A percentile compares a stretch with the other conserved stretches of the same genome.
Conservation (phyloP, 768 basidiomycete species). For the Dioszegia crocea region DNA sequence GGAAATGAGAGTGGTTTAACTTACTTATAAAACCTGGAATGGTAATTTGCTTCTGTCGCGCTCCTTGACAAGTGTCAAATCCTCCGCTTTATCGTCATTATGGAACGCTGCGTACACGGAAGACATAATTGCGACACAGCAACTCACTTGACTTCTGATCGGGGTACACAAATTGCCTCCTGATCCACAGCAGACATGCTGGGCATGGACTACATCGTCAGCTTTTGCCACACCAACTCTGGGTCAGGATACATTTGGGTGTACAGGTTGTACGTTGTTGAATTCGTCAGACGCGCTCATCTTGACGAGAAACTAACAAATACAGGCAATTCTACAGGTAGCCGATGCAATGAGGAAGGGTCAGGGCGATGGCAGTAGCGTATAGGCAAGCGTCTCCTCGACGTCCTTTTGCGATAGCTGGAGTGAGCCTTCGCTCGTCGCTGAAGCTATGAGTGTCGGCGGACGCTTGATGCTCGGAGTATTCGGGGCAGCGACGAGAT, state of each 20-base stretch:
- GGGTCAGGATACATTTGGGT: constrained; percentile 36
- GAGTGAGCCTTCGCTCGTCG: no score
- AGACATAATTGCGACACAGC: no score
- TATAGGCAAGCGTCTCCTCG: no score
- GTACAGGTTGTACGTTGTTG: constrained; percentile 34
- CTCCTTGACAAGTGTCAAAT: constrained; percentile 21
- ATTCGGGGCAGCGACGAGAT: no score
- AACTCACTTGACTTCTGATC: constrained; percentile 43
- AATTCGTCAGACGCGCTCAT: constrained; percentile 10
- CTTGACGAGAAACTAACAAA: no score
- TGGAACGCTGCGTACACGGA: not conserved
- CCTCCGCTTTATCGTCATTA: constrained; percentile 14
- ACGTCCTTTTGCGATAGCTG: no score
- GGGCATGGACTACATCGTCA: constrained; percentile 34
- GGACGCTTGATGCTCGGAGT: no score
- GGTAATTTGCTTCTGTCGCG: constrained; percentile 44
- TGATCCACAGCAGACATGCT: constrained; percentile 39
- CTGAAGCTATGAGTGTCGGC: no score
- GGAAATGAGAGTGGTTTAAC: constrained; percentile 10
- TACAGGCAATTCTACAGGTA: no score
- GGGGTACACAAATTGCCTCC: constrained; percentile 31
- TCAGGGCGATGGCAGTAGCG: no score
- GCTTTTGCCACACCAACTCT: no score
- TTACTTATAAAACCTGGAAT: constrained; percentile 46
- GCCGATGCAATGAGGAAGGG: no score